These are phyloP conservation scores for Brassica incana DNA, from an alignment of 345 rosid species.

Conservation along the genomic window DNA sequence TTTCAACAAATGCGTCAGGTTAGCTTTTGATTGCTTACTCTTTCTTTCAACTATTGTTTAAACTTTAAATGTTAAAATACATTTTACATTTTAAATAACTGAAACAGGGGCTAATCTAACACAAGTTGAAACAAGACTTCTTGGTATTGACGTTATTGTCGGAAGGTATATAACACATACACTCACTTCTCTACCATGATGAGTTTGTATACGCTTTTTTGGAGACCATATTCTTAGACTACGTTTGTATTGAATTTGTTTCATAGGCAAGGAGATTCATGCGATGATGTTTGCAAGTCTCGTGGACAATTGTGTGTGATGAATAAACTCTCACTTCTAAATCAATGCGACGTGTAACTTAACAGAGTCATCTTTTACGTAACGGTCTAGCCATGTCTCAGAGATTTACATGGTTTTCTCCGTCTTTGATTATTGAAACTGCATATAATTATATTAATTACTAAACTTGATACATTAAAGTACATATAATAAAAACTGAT, in stretches of 20 bases:
- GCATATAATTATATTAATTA: no score
- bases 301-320: conserved; percentile 81
- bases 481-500: no score
- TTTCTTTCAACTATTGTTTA: not conserved
- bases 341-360: conserved; percentile 81
- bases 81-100: not conserved
- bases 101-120: conserved; percentile 43
- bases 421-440: no score
- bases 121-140: conserved; percentile 64
- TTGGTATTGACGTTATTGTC: conserved; percentile 73
- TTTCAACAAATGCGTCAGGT: conserved; percentile 68
- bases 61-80: not conserved
- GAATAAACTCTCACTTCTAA: conserved; percentile 79
- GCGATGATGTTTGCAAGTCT: conserved; percentile 79
- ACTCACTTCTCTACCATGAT: not conserved
- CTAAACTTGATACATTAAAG: no score
- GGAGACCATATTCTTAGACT: no score
- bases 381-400: not conserved
- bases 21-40: conserved; percentile 15
- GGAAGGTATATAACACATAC: conserved; percentile 54
- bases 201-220: conserved; percentile 18
- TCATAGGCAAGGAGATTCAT: conserved; percentile 85
- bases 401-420: not conserved
- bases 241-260: not conserved
- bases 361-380: not conserved